Conservation (phyloP, 106 monocot genomes). For the Apostasia shenzhenica region DNA sequence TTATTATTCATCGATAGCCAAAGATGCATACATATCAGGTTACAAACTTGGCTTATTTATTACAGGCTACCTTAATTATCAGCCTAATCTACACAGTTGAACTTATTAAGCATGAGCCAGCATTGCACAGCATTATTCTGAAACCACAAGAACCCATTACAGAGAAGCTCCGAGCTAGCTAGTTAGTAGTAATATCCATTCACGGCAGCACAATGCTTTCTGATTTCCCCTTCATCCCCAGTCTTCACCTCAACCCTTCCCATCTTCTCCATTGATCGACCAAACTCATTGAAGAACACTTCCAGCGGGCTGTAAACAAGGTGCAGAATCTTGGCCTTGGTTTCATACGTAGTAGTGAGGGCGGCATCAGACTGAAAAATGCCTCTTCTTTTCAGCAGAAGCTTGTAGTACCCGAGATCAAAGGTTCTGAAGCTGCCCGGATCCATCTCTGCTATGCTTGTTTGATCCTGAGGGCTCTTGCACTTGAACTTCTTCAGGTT, state of each 20-base stretch:
- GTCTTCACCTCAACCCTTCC: slow-evolving; percentile 51
- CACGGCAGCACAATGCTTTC: slow-evolving; percentile 59
- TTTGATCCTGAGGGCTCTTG: slow-evolving; percentile 34
- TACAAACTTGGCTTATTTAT: not conserved
- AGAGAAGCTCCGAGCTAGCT: not conserved
- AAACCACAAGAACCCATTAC: not conserved
- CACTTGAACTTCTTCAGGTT: slow-evolving; percentile 57
- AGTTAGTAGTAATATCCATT: slow-evolving; percentile 19
- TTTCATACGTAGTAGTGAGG: slow-evolving; percentile 34
- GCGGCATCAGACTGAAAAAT: slow-evolving; percentile 78
- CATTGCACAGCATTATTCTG: not conserved
- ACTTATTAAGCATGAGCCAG: not conserved
- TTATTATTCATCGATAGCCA: too few relatives aligned
- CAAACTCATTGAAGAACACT: slow-evolving; percentile 58
- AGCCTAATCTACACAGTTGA: too few relatives aligned
- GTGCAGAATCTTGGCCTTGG: slow-evolving; percentile 24
- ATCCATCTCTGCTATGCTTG: slow-evolving; percentile 67
- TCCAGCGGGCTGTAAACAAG: slow-evolving; percentile 29
- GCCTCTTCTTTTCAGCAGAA: slow-evolving; percentile 54
- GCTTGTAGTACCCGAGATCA: slow-evolving; percentile 73
- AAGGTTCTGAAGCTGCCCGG: slow-evolving; percentile 79
- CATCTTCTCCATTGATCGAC: slow-evolving; percentile 73
- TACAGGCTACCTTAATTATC: not conserved
- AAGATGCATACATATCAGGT: not conserved
- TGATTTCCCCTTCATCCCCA: slow-evolving; percentile 60